phyloP scores from a whole-genome alignment of 805 yeast species.

The Ogataea allantospora region DNA sequence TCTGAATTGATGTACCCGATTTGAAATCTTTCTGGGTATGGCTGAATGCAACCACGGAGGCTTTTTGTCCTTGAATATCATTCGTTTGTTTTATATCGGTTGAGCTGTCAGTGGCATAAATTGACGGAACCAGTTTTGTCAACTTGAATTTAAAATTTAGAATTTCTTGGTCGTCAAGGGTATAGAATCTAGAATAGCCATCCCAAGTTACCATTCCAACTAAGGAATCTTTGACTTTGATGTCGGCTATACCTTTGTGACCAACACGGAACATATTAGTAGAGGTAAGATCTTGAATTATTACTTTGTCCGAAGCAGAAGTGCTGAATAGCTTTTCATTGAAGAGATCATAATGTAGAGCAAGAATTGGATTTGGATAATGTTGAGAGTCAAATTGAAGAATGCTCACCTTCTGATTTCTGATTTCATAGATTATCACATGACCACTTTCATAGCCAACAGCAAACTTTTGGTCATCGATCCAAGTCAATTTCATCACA shows the following conservation, averaged over 20 bases:
- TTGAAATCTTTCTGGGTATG: slow-evolving; percentile 18
- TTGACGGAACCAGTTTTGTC: slow-evolving; percentile 27
- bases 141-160: slow-evolving; percentile 28
- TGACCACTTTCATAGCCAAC: slow-evolving; percentile 80
- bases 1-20: slow-evolving; percentile 16
- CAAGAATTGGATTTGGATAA: slow-evolving; percentile 54
- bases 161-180: slow-evolving; percentile 14
- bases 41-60: slow-evolving; percentile 24
- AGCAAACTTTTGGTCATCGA: slow-evolving; percentile 33
- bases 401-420: slow-evolving; percentile 20
- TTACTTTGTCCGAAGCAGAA: slow-evolving; percentile 46
- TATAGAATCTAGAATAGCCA: slow-evolving; percentile 42
- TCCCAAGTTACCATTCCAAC: slow-evolving; percentile 50
- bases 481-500: slow-evolving; percentile 55
- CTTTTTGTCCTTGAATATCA: slow-evolving; percentile 19
- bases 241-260: slow-evolving; percentile 39
- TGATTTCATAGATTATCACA: slow-evolving; percentile 36
- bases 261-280: slow-evolving; percentile 21
- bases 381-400: slow-evolving; percentile 33
- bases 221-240: slow-evolving; percentile 25
- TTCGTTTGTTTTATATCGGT: slow-evolving; percentile 15
- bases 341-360: slow-evolving; percentile 35
- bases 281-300: slow-evolving; percentile 25
- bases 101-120: slow-evolving; percentile 13
- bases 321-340: slow-evolving; percentile 39